Base-by-base conservation (phyloP, 331 rosid species). In the Telfairia occidentalis region DNA sequence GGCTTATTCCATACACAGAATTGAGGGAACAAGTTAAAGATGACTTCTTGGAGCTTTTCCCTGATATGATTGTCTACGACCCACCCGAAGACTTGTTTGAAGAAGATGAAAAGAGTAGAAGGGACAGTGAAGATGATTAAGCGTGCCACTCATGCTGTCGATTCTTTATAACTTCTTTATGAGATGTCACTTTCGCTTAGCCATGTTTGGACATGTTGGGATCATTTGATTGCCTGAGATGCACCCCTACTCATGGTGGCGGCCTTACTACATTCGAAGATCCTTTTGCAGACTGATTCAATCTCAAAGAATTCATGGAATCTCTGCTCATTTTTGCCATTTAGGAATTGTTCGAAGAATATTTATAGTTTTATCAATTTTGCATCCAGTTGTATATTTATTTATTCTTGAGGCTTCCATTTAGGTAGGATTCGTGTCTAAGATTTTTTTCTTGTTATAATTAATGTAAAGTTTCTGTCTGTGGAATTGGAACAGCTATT, bases 51-150 rank as follows among this genome's bases (percentile, higher is more conserved):
- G 96, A 87, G 81, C 81, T 90, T 74, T 92, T 90, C 82, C 98
- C 98, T 0, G 82, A 71, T 85, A 92, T 92, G 91, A 81, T 90
- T 24, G 83, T 92, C 70, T 92, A 92, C 32, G 98, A 92, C 81
- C 92, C 90, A 28, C 96, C 96, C 7, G 98, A 87, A 73, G 98
- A 90, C 70, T 86, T 90, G 88, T 92, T 92, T 75, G 92, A 87
- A n/a, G 92, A 88, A 21, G 69, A 80, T 69, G 88, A 83, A 49
- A 58, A 77, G n/a, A n/a, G n/a, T 80, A 74, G 45, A 19, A 77
- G 26, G 76, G 77, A 67, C 32, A 81, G 80, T 49, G 76, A 45
- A 58, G 79, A 85, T 76, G 84, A 83, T 50, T 67, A 77, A 77
- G 64, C 29, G 18, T 67, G n/a, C 34, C 19, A 19, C 61, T 57